These are phyloP conservation scores for Calonectria fujianensis DNA, from an alignment of 2,329 filamentous ascomycete species.

Conservation along the genomic window DNA sequence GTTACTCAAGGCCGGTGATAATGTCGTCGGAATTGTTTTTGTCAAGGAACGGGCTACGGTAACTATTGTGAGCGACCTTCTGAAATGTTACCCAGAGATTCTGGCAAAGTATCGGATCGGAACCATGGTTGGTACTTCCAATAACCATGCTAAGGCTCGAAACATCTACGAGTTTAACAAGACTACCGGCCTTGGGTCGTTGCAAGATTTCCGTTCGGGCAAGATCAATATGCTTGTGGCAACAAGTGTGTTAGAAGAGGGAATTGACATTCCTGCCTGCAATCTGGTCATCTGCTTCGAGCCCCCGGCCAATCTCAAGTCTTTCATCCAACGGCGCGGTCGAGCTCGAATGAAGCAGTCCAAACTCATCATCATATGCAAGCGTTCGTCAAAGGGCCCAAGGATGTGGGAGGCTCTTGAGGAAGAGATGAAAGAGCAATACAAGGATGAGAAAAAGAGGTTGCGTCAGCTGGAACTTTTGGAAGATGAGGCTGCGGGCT, in stretches of 20 bases:
- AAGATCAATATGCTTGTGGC: slow-evolving; percentile 75
- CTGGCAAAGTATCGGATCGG: slow-evolving; percentile 69
- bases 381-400: slow-evolving; percentile 53
- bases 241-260: slow-evolving; percentile 80
- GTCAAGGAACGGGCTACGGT: slow-evolving; percentile 78
- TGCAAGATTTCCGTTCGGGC: slow-evolving; percentile 72
- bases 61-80: slow-evolving; percentile 74
- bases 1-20: slow-evolving; percentile 66
- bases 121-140: slow-evolving; percentile 74
- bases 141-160: slow-evolving; percentile 57
- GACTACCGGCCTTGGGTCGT: slow-evolving; percentile 57
- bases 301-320: slow-evolving; percentile 69
- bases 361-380: slow-evolving; percentile 68
- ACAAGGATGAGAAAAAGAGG: slow-evolving; percentile 78
- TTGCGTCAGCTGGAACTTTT: slow-evolving; percentile 65
- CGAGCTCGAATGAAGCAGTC: slow-evolving; percentile 72
- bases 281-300: slow-evolving; percentile 78
- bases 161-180: slow-evolving; percentile 64
- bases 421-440: slow-evolving; percentile 81
- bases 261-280: slow-evolving; percentile 80
- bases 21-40: slow-evolving; percentile 79
- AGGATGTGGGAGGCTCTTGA: slow-evolving; percentile 81
- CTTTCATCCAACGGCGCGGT: slow-evolving; percentile 75
- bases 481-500: slow-evolving; percentile 64
- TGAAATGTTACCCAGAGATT: slow-evolving; percentile 71